Percentiles rank a stretch among this genome's conserved stretches.
phyloP scores from a whole-genome alignment of 164 flowering plant genomes.

The Kingdonia uniflora region DNA sequence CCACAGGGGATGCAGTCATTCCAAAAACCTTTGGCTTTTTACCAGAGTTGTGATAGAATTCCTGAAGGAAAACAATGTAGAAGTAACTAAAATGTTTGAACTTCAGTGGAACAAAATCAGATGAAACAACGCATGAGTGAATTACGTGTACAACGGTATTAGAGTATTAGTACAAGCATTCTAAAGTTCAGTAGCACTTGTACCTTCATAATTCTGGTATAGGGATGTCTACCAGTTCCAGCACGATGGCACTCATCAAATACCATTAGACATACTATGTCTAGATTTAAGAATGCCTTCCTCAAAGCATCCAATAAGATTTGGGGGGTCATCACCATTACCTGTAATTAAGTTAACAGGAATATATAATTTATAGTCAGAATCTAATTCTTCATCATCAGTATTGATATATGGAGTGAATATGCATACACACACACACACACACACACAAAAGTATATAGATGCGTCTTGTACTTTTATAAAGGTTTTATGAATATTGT shows the following conservation, averaged over 20 bases:
- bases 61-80: slow-evolving; percentile 51
- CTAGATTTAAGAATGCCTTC: slow-evolving; percentile 55
- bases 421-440: background rate
- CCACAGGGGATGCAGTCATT: slow-evolving; percentile 82
- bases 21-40: slow-evolving; percentile 80
- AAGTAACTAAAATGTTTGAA: no score
- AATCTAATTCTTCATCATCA: background rate
- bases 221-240: slow-evolving; percentile 64
- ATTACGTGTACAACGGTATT: no score
- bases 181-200: background rate
- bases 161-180: background rate
- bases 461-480: no score
- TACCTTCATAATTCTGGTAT: slow-evolving; percentile 84
- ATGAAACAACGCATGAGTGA: background rate
- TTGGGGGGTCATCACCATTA: slow-evolving; percentile 89
- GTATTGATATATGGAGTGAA: background rate
- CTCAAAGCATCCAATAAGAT: slow-evolving; percentile 72
- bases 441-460: no score
- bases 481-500: background rate
- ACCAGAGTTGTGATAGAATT: slow-evolving; percentile 52
- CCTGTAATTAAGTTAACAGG: slow-evolving; percentile 25
- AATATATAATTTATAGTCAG: background rate
- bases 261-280: slow-evolving; percentile 43
- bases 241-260: slow-evolving; percentile 86
- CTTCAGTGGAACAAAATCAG: background rate